Base-by-base conservation (phyloP, 1,139 yeast genomes). In the Wickerhamomyces sp. region DNA sequence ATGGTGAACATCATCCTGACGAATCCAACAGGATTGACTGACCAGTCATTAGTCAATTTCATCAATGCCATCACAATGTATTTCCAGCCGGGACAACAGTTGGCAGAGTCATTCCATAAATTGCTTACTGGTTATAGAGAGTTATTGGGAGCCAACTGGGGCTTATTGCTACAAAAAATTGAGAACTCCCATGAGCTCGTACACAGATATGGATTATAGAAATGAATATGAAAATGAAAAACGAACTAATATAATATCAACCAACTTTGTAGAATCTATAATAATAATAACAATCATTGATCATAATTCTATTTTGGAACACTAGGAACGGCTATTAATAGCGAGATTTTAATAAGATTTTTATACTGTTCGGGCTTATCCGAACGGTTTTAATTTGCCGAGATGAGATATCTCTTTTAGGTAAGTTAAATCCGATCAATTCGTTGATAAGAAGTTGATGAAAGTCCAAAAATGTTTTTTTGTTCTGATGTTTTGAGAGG, bases 21-120 rank as follows among this genome's bases (percentile, higher is more conserved):
- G 18, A 82, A 84, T 55, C 95, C 96, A 1, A 73, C 75, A 34
- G 86, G 82, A 0, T 65, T 87, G 39, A 76, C 78, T 1, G 60
- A 70, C 14, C 66, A 66, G 50, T 67, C 72, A 36, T 66, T 86
- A 43, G 69, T 77, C 27, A 64, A 70, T 33, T 79, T 87, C 46
- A 62, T 86, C 30, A 76, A 76, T 37, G 76, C 89, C 41, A 72
- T 87, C 39, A 87, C 82, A 0, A 68, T 68, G 49, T 87, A 85
- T 58, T 56, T 60, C 25, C 68, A 65, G 31, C 82, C 85, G 2
- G 65, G 76, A 15, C 70, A 64, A 12, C 64, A 64, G 37, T 64
- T 80, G 40, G 66, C 61, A 26, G 59, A 58, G n/a, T 52, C 60
- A 42, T 78, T 80, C 51, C 62, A 59, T 39, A 70, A 73, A 40